Percentiles rank a stretch among this genome's conserved stretches.
phyloP scores from a whole-genome alignment of 1,284 basidiomycete species.

The Ceratobasidium sp. region DNA sequence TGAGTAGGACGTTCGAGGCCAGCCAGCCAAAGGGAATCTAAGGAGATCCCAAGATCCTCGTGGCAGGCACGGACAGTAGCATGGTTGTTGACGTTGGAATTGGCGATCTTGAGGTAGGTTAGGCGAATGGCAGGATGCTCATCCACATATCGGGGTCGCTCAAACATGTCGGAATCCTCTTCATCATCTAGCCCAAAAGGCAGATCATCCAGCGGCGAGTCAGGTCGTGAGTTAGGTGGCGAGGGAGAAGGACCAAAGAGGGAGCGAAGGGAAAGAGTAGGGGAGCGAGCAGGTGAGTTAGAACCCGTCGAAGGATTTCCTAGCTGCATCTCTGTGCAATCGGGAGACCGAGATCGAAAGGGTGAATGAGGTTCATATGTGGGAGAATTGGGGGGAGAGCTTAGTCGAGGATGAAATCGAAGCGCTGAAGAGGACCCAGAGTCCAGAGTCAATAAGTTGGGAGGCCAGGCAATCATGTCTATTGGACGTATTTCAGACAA shows the following conservation, averaged over 20 bases:
- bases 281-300: background rate
- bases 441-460: too few species aligned
- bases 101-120: background rate
- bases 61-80: background rate
- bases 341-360: too few species aligned
- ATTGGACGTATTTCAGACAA: too few species aligned
- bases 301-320: too few species aligned
- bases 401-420: too few species aligned
- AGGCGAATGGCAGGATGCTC: background rate
- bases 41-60: background rate
- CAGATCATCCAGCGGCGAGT: too few species aligned
- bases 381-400: too few species aligned
- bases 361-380: too few species aligned
- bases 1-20: background rate
- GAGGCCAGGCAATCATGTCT: too few species aligned
- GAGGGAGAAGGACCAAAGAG: background rate
- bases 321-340: too few species aligned
- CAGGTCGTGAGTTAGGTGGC: background rate
- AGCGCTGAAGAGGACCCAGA: too few species aligned
- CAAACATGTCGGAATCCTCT: background rate
- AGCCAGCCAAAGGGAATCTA: background rate
- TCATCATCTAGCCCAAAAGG: background rate
- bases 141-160: background rate
- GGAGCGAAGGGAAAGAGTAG: background rate
- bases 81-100: background rate